Percentiles rank a stretch among this genome's conserved stretches.
phyloP scores from a whole-genome alignment of 768 basidiomycete species.

The Mycena olivaceomarginata region DNA sequence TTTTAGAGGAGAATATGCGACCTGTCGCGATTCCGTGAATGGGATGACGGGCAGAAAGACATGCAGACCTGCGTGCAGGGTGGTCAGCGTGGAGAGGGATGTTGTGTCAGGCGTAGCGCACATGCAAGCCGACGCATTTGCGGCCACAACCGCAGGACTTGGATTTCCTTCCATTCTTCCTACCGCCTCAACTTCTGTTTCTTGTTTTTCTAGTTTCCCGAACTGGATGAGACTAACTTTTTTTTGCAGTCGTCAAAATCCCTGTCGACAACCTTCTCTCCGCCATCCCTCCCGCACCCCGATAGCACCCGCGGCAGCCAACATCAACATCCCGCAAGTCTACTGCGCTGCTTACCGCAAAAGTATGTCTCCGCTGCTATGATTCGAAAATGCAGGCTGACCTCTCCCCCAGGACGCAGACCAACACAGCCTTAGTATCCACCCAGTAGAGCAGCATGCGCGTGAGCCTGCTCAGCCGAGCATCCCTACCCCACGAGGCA shows the following conservation, averaged over 20 bases:
- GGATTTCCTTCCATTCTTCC: too few relatives aligned
- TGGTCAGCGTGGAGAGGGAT: too few relatives aligned
- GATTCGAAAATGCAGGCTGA: too few relatives aligned
- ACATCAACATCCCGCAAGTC: slow-evolving; percentile 46
- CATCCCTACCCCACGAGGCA: slow-evolving; percentile 49
- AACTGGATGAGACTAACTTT: too few relatives aligned
- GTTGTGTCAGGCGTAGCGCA: too few relatives aligned
- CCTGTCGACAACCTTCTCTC: slow-evolving; percentile 83
- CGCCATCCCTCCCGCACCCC: slow-evolving; percentile 57
- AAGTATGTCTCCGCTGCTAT: background rate
- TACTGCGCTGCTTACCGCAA: slow-evolving; percentile 45
- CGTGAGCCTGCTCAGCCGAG: slow-evolving; percentile 62
- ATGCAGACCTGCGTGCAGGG: too few relatives aligned
- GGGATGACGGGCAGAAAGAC: too few relatives aligned
- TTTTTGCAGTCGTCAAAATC: slow-evolving; percentile 83
- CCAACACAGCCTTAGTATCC: slow-evolving; percentile 61
- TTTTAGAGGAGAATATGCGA: too few relatives aligned
- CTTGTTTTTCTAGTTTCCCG: background rate
- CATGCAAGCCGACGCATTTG: too few relatives aligned
- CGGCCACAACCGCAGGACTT: too few relatives aligned
- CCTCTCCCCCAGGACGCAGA: slow-evolving; percentile 58
- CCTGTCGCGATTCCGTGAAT: too few relatives aligned
- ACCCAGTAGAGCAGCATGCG: slow-evolving; percentile 61
- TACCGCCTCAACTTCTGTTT: background rate
- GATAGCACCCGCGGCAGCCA: slow-evolving; percentile 40